Conservation (phyloP, 768 basidiomycete genomes). For the Auriculariales sp. region DNA sequence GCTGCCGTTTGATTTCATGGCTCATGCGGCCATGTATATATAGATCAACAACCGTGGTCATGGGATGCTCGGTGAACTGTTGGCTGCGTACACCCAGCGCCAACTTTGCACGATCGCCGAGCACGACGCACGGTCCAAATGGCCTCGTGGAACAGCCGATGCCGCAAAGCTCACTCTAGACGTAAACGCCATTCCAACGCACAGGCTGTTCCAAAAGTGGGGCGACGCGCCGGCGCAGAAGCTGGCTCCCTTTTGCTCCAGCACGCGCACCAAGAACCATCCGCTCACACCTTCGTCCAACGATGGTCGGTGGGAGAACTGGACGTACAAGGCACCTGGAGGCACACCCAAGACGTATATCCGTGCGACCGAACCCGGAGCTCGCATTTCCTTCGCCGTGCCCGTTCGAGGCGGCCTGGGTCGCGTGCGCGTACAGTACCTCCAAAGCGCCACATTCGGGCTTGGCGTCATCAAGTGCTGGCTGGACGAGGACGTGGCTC, state of each 20-base stretch:
- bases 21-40: background rate
- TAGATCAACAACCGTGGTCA: conserved; percentile 2
- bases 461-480: conserved; percentile 1
- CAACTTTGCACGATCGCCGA: conserved; percentile 5
- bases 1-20: background rate
- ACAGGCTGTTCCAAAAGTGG: background rate
- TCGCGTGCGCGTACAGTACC: background rate
- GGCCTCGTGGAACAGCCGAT: background rate
- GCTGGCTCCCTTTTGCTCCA: conserved; percentile 3
- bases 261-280: conserved; percentile 4
- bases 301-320: conserved; percentile 6
- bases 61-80: conserved; percentile 5
- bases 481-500: background rate
- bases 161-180: background rate
- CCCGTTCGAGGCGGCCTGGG: background rate
- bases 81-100: conserved; percentile 5
- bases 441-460: background rate
- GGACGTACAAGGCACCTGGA: background rate
- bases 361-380: conserved; percentile 1
- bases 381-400: background rate
- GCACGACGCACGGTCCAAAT: background rate
- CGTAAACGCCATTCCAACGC: conserved; percentile 1
- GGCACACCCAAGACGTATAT: background rate
- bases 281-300: conserved; percentile 3
- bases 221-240: background rate